Base-by-base conservation (phyloP, 371 early-diverging fungal genomes). In the Syncephalis fuscata region DNA sequence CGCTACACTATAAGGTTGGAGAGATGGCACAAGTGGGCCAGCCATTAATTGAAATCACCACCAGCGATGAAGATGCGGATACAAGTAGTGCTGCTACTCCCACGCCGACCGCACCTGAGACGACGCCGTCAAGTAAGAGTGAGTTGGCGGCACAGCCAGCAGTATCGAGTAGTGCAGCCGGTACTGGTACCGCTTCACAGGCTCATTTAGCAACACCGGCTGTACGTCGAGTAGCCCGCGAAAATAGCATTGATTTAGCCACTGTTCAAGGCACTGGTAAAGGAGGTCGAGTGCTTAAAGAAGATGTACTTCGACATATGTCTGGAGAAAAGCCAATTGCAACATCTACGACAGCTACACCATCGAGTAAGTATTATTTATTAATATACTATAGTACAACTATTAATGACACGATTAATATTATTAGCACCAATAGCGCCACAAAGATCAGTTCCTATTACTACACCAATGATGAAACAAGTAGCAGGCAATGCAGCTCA, bases 1-100 rank as follows among this genome's bases (percentile, higher is more conserved):
- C 80, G 54, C 66, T 97, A 4, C 70, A 90, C 60, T 82, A 93
- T 63, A 67, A 73, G 22, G 71, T 78, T 14, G 90, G 91, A 52
- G 90, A 85, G 26, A 85, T 92, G 68, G 97, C 95, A 48, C 74
- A 71, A 53, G 96, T 95, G 8, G 97, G 97, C n/a, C 58, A 69
- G 14, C 86, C 96, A 7, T 69, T 96, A 41, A 88, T 94, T 16
- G 92, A 93, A 58, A 93, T 96, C 51, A 82, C 91, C 36, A 69
- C 82, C 11, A 78, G 66, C 0, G 78, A 61, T 17, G 68, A 64
- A 9, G 69, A 55, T 1, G 60, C 39, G 25, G 48, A 41, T 11
- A 21, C 62, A 49, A 63, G 54, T 39, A 58, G 40, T 44, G 50
- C 49, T 51, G 57, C 52, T 53, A 55, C 36, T 48, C 52, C 55